Conservation (phyloP, 345 rosid species). For the Acer campestre region DNA sequence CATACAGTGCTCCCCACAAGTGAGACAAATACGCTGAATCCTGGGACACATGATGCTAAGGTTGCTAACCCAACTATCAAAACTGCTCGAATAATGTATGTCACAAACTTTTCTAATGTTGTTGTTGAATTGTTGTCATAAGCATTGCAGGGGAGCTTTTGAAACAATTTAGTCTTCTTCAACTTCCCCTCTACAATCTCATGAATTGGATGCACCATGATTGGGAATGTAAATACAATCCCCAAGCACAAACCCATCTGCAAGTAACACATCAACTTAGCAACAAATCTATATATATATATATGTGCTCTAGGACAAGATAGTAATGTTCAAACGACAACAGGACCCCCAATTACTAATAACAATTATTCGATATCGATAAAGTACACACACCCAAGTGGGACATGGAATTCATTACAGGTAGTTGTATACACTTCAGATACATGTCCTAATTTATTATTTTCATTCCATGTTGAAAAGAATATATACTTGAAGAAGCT, state of each 20-base stretch:
- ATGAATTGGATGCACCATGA: slow-evolving; percentile 80
- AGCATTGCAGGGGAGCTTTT: slow-evolving; percentile 31
- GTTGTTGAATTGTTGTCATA: slow-evolving; percentile 34
- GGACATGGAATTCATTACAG: slow-evolving; percentile 3
- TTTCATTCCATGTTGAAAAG: not conserved
- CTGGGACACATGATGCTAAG: slow-evolving; percentile 71
- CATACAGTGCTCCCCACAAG: slow-evolving; percentile 82
- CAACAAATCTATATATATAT: not conserved
- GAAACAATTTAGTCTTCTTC: slow-evolving; percentile 43
- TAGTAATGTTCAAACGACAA: slow-evolving; percentile 14
- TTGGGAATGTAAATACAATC: slow-evolving; percentile 78
- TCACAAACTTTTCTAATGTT: slow-evolving; percentile 32
- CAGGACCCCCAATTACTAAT: slow-evolving; percentile 1
- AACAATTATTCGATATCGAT: slow-evolving; percentile 16
- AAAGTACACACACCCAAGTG: slow-evolving; percentile 23
- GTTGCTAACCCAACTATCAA: slow-evolving; percentile 60
- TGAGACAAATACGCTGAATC: slow-evolving; percentile 72
- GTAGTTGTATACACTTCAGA: not conserved
- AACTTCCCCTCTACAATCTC: slow-evolving; percentile 87
- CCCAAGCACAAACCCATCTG: slow-evolving; percentile 93
- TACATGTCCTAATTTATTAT: not conserved
- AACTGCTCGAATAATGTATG: slow-evolving; percentile 50
- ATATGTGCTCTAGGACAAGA: not conserved
- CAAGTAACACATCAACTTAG: slow-evolving; percentile 20
- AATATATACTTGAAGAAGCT: no score